Evolutionary conservation across 257 asterid genomes (phyloP).

Genomic region (Prunella vulgaris): DNA sequence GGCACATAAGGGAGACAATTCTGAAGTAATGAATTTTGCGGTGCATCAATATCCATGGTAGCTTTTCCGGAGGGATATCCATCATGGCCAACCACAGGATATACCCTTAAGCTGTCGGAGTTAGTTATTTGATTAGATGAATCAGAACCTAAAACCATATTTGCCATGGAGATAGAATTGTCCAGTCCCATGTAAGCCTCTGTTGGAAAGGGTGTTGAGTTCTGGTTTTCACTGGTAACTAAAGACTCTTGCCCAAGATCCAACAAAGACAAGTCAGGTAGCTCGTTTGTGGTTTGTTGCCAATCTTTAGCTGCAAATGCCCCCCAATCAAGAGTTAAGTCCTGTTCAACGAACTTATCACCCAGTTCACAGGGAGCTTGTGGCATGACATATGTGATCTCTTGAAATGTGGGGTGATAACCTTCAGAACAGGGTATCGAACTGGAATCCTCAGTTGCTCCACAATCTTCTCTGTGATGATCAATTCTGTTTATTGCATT

Average conservation of each 20-base stretch:
- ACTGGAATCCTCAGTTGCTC: slow-evolving; percentile 34
- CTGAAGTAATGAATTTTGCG: slow-evolving; percentile 32
- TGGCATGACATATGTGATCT: slow-evolving; percentile 30
- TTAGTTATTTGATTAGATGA: slow-evolving; percentile 31
- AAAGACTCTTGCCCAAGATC: slow-evolving; percentile 48
- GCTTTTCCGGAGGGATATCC: slow-evolving; percentile 35
- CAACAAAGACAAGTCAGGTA: slow-evolving; percentile 43
- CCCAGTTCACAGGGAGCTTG: slow-evolving; percentile 35
- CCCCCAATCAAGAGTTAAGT: slow-evolving; percentile 47
- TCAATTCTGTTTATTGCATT: slow-evolving; percentile 34
- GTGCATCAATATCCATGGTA: slow-evolving; percentile 30
- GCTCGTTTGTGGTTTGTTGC: slow-evolving; percentile 44
- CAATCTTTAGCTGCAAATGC: slow-evolving; percentile 50
- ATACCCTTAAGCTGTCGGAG: slow-evolving; percentile 30
- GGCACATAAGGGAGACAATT: slow-evolving; percentile 38
- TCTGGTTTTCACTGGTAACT: slow-evolving; percentile 34
- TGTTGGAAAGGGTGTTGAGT: slow-evolving; percentile 28
- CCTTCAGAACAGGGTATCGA: slow-evolving; percentile 35
- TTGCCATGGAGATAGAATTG: slow-evolving; percentile 32
- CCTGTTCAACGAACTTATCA: slow-evolving; percentile 41
- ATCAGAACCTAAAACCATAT: slow-evolving; percentile 42
- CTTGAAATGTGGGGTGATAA: slow-evolving; percentile 33
- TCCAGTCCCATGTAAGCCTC: slow-evolving; percentile 34
- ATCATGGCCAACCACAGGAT: slow-evolving; percentile 38
- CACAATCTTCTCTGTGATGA: slow-evolving; percentile 32